Percentiles rank a stretch among this genome's conserved stretches.
Conservation (phyloP, 106 monocot genomes). For the Acorus gramineus region DNA sequence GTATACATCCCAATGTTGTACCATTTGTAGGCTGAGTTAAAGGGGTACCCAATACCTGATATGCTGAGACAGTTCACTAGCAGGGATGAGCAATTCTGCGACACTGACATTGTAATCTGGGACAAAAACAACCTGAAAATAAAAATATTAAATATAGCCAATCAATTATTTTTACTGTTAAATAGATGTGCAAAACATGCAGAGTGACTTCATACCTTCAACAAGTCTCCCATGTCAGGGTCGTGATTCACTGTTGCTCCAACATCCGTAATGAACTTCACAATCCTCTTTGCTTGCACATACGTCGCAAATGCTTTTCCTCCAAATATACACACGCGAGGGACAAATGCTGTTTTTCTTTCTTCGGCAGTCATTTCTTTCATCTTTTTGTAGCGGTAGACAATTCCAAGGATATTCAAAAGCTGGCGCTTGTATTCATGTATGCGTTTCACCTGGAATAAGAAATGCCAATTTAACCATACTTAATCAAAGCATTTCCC, state of each 20-base stretch:
- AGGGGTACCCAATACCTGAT: slow-evolving; percentile 47
- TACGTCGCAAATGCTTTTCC: slow-evolving; percentile 99
- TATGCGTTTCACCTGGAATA: slow-evolving; percentile 76
- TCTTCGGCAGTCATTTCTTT: slow-evolving; percentile 85
- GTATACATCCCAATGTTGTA: too few relatives aligned
- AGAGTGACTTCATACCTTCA: slow-evolving; percentile 49
- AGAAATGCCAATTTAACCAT: too few relatives aligned
- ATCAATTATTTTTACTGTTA: too few relatives aligned
- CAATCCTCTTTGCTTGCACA: slow-evolving; percentile 94
- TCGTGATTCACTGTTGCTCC: slow-evolving; percentile 90
- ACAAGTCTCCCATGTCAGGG: slow-evolving; percentile 79
- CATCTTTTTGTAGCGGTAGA: slow-evolving; percentile 95
- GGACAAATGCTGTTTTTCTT: slow-evolving; percentile 55
- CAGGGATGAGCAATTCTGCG: slow-evolving; percentile 91
- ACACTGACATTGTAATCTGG: slow-evolving; percentile 99
- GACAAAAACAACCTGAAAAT: slow-evolving; percentile 69
- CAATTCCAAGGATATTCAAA: slow-evolving; percentile 86
- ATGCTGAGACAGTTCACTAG: slow-evolving; percentile 96
- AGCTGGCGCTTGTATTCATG: slow-evolving; percentile 97
- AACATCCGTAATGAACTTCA: slow-evolving; percentile 98
- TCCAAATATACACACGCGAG: slow-evolving; percentile 93
- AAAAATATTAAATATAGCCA: neutral
- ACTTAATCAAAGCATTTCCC: too few relatives aligned
- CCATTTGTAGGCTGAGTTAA: too few relatives aligned
- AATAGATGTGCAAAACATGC: neutral